A percentile compares a stretch with the other conserved stretches of the same genome.
Conservation (phyloP, 208 protist species). For the Trypanosoma mega region DNA sequence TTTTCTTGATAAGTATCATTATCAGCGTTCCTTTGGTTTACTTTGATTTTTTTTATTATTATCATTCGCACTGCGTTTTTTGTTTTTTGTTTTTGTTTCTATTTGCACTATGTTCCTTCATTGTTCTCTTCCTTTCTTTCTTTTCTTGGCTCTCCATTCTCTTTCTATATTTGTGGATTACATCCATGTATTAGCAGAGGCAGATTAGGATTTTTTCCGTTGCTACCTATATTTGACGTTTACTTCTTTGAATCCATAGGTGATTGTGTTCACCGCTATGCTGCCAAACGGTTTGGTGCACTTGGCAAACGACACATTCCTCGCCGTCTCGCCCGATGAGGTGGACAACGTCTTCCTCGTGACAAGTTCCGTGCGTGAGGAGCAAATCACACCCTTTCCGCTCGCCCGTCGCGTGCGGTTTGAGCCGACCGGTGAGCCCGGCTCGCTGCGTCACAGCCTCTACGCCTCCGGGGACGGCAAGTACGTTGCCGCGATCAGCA, state of each 20-base stretch:
- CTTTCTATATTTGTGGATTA: conserved; percentile 6
- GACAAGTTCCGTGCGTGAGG: conserved; percentile 51
- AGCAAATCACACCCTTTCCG: conserved; percentile 34
- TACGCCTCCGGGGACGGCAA: conserved; percentile 54
- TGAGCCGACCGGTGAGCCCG: not conserved
- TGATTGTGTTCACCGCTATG: conserved; percentile 30
- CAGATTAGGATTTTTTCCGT: too few species aligned
- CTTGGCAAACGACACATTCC: conserved; percentile 82
- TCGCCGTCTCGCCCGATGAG: conserved; percentile 42
- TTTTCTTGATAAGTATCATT: not conserved
- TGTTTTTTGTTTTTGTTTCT: conserved; percentile 14
- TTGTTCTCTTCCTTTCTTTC: conserved; percentile 19
- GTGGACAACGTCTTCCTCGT: conserved; percentile 50
- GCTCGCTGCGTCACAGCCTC: conserved; percentile 38
- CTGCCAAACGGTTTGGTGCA: conserved; percentile 78
- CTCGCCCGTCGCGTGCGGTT: conserved; percentile 37
- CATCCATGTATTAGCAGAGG: not conserved
- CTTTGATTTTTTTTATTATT: conserved; percentile 14
- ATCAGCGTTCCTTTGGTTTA: not conserved
- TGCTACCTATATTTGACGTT: too few species aligned
- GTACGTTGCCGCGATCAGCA: conserved; percentile 61
- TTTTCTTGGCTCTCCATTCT: conserved; percentile 4
- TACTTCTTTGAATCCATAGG: not conserved
- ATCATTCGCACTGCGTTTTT: conserved; percentile 19
- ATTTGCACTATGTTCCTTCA: not conserved